Base-by-base conservation (phyloP, 768 basidiomycete species). In the Lentinula aciculospora region DNA sequence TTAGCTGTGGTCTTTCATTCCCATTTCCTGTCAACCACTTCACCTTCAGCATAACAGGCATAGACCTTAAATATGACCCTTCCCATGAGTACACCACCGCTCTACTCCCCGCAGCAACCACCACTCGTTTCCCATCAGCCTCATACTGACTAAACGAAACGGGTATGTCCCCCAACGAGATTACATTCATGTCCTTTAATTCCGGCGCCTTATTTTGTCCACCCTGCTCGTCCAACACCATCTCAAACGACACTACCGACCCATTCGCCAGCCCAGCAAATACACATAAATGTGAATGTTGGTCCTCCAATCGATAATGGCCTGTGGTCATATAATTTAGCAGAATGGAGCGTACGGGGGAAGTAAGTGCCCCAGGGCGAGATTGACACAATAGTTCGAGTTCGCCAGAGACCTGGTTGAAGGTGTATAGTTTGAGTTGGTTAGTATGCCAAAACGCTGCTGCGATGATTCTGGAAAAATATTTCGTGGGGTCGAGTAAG, bases 391-490 rank as follows among this genome's bases (percentile, higher is more conserved):
- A 57, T 8, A 61, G 61, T 29, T 57, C 60, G 36, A 76, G 64
- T 1, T 63, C 61, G 23, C 21, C 21, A 9, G 31, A 4, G 1
- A 17, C 15, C 27, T 62, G 48, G 2, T 62, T 57, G 21, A 61
- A 44, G 7, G 75, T 66, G 54, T 89, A 72, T 32, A 94, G 70
- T 63, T 84, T 77, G 39, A 94, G 76, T 7, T 69, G 63, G 62
- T 86, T 87, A 3, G 81, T 79, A 21, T 78, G 79, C 92, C 94
- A 96, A 63, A 89, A 89, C 0, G 85, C 82, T n/a, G 88, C 83
- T 0, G 79, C 81, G 27, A 88, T 69, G 53, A 79, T 62, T 17
- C 62, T 69, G 0, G 88, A 69, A 55, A 75, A 84, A 31, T 69
- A 66, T 61, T 77, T 77, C 9, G 67, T 61, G 0, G 73, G 64